These are phyloP conservation scores for Xylaria sp. DNA, from an alignment of 495 filamentous ascomycete genomes.

Conservation along the genomic window DNA sequence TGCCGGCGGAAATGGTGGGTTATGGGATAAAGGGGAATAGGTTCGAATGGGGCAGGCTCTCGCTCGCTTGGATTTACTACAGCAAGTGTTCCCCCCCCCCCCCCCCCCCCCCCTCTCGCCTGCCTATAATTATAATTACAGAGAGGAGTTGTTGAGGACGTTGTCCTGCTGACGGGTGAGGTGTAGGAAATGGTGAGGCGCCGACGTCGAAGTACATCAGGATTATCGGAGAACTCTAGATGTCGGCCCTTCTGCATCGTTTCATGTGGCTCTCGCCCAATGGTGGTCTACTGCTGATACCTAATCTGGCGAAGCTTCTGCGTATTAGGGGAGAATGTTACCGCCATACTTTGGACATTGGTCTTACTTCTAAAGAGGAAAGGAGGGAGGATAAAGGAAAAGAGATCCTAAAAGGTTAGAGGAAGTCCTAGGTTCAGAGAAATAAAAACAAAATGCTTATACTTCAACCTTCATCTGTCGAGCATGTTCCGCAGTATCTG, in stretches of 20 bases:
- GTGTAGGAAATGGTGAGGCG: not conserved
- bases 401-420: not conserved
- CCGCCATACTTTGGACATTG: not conserved
- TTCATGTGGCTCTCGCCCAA: not conserved
- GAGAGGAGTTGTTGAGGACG: not conserved
- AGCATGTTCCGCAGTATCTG: not conserved
- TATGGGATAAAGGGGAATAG: not conserved
- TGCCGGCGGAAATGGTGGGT: not conserved
- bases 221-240: not conserved
- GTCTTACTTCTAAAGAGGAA: too few relatives aligned
- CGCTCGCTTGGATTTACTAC: slow-evolving; percentile 5
- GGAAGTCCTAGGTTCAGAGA: not conserved
- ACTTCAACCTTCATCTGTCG: not conserved
- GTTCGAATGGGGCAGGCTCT: not conserved
- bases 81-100: not conserved
- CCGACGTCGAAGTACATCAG: not conserved
- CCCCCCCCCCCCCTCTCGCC: not conserved
- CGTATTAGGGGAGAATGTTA: not conserved
- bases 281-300: not conserved
- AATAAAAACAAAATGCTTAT: not conserved
- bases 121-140: too few relatives aligned
- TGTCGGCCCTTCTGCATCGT: not conserved
- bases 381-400: not conserved
- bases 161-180: not conserved
- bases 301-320: not conserved